phyloP scores from a whole-genome alignment of 208 protist species.

The Trypanosomatidae sp. region DNA sequence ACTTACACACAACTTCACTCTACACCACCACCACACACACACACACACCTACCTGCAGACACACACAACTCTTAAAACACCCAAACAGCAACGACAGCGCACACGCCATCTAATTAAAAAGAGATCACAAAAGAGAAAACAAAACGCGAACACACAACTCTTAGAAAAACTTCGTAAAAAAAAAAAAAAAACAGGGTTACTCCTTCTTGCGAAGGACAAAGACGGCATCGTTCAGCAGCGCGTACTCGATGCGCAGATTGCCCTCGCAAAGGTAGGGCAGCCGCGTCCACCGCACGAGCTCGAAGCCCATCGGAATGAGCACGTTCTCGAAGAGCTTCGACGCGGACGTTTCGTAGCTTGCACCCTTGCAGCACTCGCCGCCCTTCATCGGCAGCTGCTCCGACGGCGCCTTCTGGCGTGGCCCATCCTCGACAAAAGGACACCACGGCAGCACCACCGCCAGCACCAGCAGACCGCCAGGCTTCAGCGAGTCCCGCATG shows the following conservation, averaged over 20 bases:
- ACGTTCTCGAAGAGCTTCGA: slow-evolving; percentile 74
- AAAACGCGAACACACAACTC: too few relatives aligned
- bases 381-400: slow-evolving; percentile 80
- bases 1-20: too few relatives aligned
- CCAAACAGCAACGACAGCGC: too few relatives aligned
- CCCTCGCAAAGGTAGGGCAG: slow-evolving; percentile 87
- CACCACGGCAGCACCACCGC: slow-evolving; percentile 90
- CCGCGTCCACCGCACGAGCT: slow-evolving; percentile 76
- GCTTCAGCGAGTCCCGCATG: slow-evolving; percentile 65
- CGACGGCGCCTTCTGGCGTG: slow-evolving; percentile 40
- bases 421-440: slow-evolving; percentile 80
- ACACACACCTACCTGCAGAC: too few relatives aligned
- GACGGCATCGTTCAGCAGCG: slow-evolving; percentile 76
- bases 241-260: slow-evolving; percentile 68
- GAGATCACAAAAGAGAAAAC: too few relatives aligned
- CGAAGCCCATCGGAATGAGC: slow-evolving; percentile 69
- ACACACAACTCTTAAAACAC: too few relatives aligned
- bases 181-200: too few relatives aligned
- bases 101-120: too few relatives aligned
- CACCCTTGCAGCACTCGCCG: slow-evolving; percentile 73
- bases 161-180: too few relatives aligned
- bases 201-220: slow-evolving; percentile 43
- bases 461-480: slow-evolving; percentile 59
- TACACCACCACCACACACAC: too few relatives aligned
- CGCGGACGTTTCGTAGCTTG: slow-evolving; percentile 66